phyloP scores from a whole-genome alignment of 441 rosid species.

The Mallotus repandus region DNA sequence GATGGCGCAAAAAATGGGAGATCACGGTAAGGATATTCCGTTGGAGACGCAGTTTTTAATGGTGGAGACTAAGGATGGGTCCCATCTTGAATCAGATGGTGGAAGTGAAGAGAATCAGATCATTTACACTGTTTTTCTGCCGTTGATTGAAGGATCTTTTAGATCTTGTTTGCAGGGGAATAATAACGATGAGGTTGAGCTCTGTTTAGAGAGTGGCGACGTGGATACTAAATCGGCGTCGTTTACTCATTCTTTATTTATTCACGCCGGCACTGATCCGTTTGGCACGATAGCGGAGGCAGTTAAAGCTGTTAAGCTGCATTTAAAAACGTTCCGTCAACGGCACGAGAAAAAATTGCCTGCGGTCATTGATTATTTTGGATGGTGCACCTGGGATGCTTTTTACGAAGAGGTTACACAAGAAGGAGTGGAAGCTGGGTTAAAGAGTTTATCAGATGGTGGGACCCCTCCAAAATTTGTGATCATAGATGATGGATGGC shows the following conservation, averaged over 20 bases:
- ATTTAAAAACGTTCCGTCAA: conserved; percentile 71
- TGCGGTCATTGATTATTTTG: conserved; percentile 74
- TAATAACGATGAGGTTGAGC: conserved; percentile 61
- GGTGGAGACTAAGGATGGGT: conserved; percentile 68
- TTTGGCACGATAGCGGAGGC: conserved; percentile 72
- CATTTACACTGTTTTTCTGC: conserved; percentile 79
- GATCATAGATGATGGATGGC: conserved; percentile 98
- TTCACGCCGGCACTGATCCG: conserved; percentile 83
- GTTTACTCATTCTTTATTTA: conserved; percentile 60
- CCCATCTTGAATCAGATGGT: conserved; percentile 57
- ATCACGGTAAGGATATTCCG: conserved; percentile 70
- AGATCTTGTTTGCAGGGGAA: conserved; percentile 83
- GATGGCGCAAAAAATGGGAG: conserved; percentile 96
- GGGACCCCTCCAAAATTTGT: conserved; percentile 81
- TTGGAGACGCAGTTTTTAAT: conserved; percentile 83
- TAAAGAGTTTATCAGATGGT: conserved; percentile 58
- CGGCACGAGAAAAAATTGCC: conserved; percentile 88
- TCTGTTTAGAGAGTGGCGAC: conserved; percentile 93
- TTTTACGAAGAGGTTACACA: conserved; percentile 90
- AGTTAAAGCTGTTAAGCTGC: conserved; percentile 55
- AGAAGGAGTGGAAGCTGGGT: conserved; percentile 85
- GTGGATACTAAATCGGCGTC: conserved; percentile 57
- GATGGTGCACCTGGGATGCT: conserved; percentile 99
- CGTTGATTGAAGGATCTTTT: conserved; percentile 74
- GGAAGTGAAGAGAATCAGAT: conserved; percentile 54